These are phyloP conservation scores for Zangia roseola DNA, from an alignment of 768 basidiomycete species.

Conservation along the genomic window DNA sequence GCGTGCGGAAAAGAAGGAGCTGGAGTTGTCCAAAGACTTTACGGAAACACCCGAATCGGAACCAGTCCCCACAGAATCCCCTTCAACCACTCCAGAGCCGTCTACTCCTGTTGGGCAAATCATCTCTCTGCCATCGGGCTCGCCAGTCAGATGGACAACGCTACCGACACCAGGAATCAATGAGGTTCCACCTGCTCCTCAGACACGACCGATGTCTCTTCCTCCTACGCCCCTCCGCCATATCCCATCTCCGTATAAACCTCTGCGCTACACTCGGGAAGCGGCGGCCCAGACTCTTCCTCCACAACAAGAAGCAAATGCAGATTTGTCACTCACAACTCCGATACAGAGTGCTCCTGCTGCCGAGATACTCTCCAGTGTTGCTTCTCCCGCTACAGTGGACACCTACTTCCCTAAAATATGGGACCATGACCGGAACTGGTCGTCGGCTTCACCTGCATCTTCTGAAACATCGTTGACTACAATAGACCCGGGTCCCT, in stretches of 20 bases:
- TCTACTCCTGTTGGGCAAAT: slow-evolving; percentile 41
- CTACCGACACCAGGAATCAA: slow-evolving; percentile 60
- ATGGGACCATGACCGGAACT: slow-evolving; percentile 66
- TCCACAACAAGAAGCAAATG: slow-evolving; percentile 28
- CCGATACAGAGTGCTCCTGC: slow-evolving; percentile 75
- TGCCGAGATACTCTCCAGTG: slow-evolving; percentile 73
- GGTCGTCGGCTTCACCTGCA: slow-evolving; percentile 37
- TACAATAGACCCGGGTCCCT: slow-evolving; percentile 17
- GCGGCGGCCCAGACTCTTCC: slow-evolving; percentile 23
- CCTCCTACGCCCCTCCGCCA: slow-evolving; percentile 38
- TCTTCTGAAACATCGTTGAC: slow-evolving; percentile 26
- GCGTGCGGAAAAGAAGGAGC: slow-evolving; percentile 20
- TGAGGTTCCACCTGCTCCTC: slow-evolving; percentile 65
- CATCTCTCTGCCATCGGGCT: slow-evolving; percentile 29
- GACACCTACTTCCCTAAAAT: slow-evolving; percentile 80
- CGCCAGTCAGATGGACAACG: slow-evolving; percentile 45
- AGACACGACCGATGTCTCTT: slow-evolving; percentile 46
- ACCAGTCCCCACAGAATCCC: slow-evolving; percentile 1
- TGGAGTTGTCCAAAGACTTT: background rate
- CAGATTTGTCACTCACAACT: slow-evolving; percentile 60
- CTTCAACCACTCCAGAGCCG: slow-evolving; percentile 15
- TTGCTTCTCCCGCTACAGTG: slow-evolving; percentile 54
- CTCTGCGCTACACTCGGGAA: slow-evolving; percentile 14
- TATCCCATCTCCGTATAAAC: slow-evolving; percentile 16
- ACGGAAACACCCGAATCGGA: slow-evolving; percentile 20